Conservation (phyloP, 805 yeast species). For the Ascoidea rubescens region DNA sequence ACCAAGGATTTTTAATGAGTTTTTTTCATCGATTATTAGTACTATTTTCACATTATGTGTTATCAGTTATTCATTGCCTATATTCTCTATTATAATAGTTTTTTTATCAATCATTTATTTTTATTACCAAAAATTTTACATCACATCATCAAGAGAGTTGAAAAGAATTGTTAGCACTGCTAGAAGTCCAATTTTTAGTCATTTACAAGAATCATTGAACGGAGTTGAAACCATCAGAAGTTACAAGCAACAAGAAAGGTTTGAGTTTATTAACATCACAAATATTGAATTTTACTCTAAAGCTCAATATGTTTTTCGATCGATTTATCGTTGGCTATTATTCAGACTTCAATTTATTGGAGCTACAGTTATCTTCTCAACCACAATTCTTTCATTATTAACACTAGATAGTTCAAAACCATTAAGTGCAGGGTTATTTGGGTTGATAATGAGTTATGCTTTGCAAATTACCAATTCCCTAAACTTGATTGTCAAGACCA, state of each 20-base stretch:
- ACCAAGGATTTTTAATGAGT: slow-evolving; percentile 38
- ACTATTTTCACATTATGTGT: slow-evolving; percentile 36
- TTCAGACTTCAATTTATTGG: slow-evolving; percentile 53
- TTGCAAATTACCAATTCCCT: slow-evolving; percentile 40
- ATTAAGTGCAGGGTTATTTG: slow-evolving; percentile 44
- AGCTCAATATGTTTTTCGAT: slow-evolving; percentile 34
- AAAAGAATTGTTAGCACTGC: slow-evolving; percentile 59
- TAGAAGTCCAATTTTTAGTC: slow-evolving; percentile 66
- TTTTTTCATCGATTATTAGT: slow-evolving; percentile 29
- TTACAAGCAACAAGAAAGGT: slow-evolving; percentile 49
- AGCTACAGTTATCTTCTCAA: slow-evolving; percentile 35
- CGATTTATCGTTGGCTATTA: slow-evolving; percentile 52
- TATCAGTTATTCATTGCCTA: slow-evolving; percentile 40
- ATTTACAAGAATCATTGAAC: slow-evolving; percentile 63
- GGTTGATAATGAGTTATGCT: slow-evolving; percentile 52
- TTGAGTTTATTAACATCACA: slow-evolving; percentile 36
- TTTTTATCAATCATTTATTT: slow-evolving; percentile 38
- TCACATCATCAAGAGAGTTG: slow-evolving; percentile 60
- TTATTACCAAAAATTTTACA: slow-evolving; percentile 60
- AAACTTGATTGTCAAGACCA: slow-evolving; percentile 40
- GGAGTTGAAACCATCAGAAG: slow-evolving; percentile 75
- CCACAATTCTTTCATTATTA: slow-evolving; percentile 33
- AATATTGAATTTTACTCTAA: slow-evolving; percentile 36
- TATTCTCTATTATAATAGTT: slow-evolving; percentile 31
- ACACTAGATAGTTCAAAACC: slow-evolving; percentile 25